Percentiles rank a stretch among this genome's conserved stretches.
Conservation (phyloP, 805 yeast species). For the Spathaspora girioi region DNA sequence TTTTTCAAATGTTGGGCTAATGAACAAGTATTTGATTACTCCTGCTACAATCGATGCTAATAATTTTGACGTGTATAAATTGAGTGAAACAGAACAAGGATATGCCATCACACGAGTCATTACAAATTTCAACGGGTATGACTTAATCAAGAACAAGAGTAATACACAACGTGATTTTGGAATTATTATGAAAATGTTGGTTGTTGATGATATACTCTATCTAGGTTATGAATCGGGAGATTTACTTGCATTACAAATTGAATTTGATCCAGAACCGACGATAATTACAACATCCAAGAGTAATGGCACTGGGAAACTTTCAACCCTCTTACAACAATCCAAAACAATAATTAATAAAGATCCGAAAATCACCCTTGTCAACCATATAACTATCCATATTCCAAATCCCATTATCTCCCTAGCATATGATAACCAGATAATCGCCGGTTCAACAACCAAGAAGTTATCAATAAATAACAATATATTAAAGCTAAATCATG, state of each 20-base stretch:
- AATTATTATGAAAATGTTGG: constrained; percentile 58
- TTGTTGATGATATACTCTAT: constrained; percentile 31
- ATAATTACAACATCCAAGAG: not conserved
- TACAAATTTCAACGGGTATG: constrained; percentile 27
- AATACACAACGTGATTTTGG: constrained; percentile 48
- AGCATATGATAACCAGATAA: constrained; percentile 24
- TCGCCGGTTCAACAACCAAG: constrained; percentile 51
- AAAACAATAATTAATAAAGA: constrained; percentile 22
- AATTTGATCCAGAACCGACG: constrained; percentile 4
- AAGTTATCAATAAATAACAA: constrained; percentile 15
- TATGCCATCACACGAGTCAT: constrained; percentile 24
- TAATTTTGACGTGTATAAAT: constrained; percentile 56
- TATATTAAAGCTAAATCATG: constrained; percentile 10
- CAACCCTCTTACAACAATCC: constrained; percentile 1
- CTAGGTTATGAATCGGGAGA: constrained; percentile 80
- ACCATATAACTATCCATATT: constrained; percentile 30
- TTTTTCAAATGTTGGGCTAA: constrained; percentile 52
- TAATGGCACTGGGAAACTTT: not conserved
- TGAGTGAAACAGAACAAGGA: constrained; percentile 13
- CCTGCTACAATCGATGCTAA: constrained; percentile 67
- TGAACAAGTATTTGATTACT: constrained; percentile 36
- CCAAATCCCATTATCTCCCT: constrained; percentile 58
- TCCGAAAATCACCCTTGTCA: constrained; percentile 14
- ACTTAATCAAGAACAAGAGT: constrained; percentile 9
- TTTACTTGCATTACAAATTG: constrained; percentile 24